Evolutionary conservation across 495 filamentous ascomycete species (phyloP), one percentile per base, ranked within the genome.

Genomic region (Hyaloscypha bicolor): DNA sequence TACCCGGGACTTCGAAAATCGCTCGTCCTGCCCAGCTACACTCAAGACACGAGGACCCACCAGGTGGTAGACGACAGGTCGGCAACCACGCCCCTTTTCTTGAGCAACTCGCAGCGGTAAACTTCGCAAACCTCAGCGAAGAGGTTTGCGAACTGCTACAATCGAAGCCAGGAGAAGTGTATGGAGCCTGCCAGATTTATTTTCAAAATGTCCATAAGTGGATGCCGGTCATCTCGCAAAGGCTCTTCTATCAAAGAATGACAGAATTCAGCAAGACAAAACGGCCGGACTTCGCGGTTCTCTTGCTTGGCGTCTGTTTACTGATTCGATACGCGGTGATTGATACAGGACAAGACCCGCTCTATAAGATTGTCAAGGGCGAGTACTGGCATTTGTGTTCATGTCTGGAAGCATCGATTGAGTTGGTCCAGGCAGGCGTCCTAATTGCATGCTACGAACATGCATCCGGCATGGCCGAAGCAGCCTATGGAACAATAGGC

Each of bases 171-270:
- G 52, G 52, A 55, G 52, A 55, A 29, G 52, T 55, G 14, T 55
- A 55, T 16, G 52, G 52, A 16, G 52, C 52, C 52, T 55, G 52
- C 25, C 52, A 55, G 52, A 55, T 55, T 16, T 81, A 79, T 53
- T 81, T 81, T 59, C 70, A 67, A n/a, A 73, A 74, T 8, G 60
- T 79, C 14, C 78, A 80, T 65, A 48, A 37, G 2, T 79, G 71
- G 55, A 52, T 80, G 1, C 78, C 78, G 0, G 74, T 81, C n/a
- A 63, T 80, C 25, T 79, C 77, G 2, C 71, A 70, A 3, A 67
- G 55, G 16, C 71, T 72, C 6, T 79, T 80, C 67, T 63, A 76
- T 16, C 33, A 69, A 11, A 65, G 66, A 9, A 59, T 78, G 2
- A 62, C 68, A 9, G 51, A 65, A 4, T 72, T 71, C 12, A 68